Conservation (phyloP, 148 eudicot genomes). For the Gaultheria prostrata region DNA sequence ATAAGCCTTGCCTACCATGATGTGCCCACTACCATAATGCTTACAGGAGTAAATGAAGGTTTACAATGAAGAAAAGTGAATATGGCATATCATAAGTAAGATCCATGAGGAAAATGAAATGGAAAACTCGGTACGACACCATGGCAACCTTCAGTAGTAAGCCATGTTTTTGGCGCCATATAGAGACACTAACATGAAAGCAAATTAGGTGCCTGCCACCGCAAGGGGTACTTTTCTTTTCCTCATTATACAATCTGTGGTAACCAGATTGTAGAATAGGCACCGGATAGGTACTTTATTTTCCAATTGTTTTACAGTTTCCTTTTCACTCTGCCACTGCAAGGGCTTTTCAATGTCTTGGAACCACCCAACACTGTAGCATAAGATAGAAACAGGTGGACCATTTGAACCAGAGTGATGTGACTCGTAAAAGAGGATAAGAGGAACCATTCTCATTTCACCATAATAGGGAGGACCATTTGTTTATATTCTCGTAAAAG, state of each 20-base stretch:
- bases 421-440: neutral
- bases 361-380: neutral
- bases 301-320: neutral
- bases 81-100: neutral
- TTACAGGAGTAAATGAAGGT: neutral
- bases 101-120: neutral
- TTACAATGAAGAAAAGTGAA: neutral
- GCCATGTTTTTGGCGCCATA: neutral
- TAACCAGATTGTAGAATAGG: no score
- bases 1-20: neutral
- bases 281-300: neutral
- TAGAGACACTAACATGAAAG: neutral
- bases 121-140: neutral
- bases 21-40: neutral
- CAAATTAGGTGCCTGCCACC: neutral
- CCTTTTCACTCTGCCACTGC: neutral
- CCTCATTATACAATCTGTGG: no score
- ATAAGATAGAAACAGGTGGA: neutral
- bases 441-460: neutral
- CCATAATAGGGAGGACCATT: neutral
- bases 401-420: constrained; percentile 2
- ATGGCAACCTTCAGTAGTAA: neutral
- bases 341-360: neutral
- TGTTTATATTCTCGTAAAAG: no score
- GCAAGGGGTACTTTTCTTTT: neutral